Evolutionary conservation across 805 yeast species (phyloP), one percentile per base, ranked within the genome.

Genomic region (Candida easanensis): DNA sequence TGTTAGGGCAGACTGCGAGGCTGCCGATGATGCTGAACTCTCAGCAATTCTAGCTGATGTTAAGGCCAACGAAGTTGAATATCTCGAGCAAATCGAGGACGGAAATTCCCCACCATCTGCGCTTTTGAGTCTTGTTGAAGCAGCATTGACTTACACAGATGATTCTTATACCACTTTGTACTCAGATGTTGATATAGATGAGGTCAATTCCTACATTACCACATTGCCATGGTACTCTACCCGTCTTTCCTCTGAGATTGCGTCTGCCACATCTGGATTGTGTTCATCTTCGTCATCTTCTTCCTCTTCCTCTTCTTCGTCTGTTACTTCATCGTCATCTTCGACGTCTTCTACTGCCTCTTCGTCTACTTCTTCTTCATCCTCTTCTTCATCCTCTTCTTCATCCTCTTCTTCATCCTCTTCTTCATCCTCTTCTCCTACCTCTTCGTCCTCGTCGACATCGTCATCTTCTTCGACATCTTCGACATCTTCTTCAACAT

Each of bases 161-260:
- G 58, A 58, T 20, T 53, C 61, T 16, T 63, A 54, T 49, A 63
- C 66, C 39, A 46, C 64, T 25, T 53, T 63, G 42, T 60, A 49
- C 47, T 10, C 36, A 19, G 41, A 46, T 33, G 46, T 63, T 36
- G 62, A 62, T 37, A 40, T 45, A 32, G 25, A 44, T 35, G 54
- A 48, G 10, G 50, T 63, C 8, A 48, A 54, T 5, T 33, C 53
- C 14, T 54, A 57, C 34, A 51, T 62, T 32, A 53, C 61, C 16
- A 56, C 52, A 26, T 52, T 63, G 30, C 64, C 66, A 45, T 63
- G 66, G 66, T 63, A 45, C 36, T 47, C 47, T 3, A 20, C 44
- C 13, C 15, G 9, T 25, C 26, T 17, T n/a, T 30, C 34, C 17
- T 16, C 14, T 16, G 6, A n/a, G 33, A 15, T 16, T 6, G 14